Conservation (phyloP, 2,329 filamentous ascomycete genomes). For the Teratosphaeria viscida region DNA sequence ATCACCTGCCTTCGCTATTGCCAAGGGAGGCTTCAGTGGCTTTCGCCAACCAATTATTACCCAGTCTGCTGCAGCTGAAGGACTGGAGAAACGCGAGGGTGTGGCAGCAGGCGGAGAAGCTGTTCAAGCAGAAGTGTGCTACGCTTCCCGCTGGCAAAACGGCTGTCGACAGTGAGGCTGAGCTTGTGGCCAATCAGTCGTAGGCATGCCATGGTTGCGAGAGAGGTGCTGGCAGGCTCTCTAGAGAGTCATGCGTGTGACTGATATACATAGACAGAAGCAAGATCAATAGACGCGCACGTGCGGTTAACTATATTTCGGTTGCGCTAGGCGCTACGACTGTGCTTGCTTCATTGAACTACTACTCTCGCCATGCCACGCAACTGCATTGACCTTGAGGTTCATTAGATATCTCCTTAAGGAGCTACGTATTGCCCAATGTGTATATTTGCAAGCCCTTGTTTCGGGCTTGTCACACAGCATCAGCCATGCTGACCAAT, state of each 20-base stretch:
- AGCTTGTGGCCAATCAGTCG: constrained; percentile 6
- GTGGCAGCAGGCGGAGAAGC: constrained; percentile 75
- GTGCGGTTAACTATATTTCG: too few relatives aligned
- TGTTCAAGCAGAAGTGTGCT: constrained; percentile 73
- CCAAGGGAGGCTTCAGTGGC: constrained; percentile 79
- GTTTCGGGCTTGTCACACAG: not conserved
- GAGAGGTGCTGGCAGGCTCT: not conserved
- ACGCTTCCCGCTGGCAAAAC: constrained; percentile 45
- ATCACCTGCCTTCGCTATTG: constrained; percentile 73
- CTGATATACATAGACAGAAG: not conserved
- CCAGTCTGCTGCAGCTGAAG: constrained; percentile 66
- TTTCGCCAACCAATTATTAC: constrained; percentile 69
- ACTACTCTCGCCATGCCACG: too few relatives aligned
- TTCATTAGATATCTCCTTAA: too few relatives aligned
- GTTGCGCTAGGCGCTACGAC: not conserved
- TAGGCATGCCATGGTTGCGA: not conserved
- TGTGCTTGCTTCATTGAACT: not conserved
- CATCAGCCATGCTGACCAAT: not conserved
- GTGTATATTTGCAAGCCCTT: not conserved
- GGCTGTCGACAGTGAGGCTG: constrained; percentile 5
- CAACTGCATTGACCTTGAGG: too few relatives aligned
- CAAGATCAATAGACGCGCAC: not conserved
- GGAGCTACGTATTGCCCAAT: not conserved
- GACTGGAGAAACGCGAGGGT: constrained; percentile 62
- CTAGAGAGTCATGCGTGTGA: not conserved